Conservation (phyloP, 2,329 filamentous ascomycete genomes). For the Sclerotinia subarctica region DNA sequence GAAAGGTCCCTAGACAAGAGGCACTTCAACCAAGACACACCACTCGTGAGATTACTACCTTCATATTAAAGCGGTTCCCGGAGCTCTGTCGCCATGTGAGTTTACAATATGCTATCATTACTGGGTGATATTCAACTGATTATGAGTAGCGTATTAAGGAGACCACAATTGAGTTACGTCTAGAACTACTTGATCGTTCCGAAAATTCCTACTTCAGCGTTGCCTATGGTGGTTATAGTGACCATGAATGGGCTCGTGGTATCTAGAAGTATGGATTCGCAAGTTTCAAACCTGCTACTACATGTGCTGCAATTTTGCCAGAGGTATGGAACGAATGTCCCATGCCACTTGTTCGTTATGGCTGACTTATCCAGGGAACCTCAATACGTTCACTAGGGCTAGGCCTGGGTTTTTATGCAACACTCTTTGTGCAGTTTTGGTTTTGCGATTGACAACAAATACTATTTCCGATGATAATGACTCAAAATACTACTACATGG, state of each 20-base stretch:
- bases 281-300: background rate
- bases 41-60: background rate
- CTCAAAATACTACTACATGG: background rate
- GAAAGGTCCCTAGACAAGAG: slow-evolving; percentile 19
- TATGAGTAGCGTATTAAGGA: slow-evolving; percentile 15
- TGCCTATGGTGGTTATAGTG: slow-evolving; percentile 18
- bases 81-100: slow-evolving; percentile 13
- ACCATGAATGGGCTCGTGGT: slow-evolving; percentile 18
- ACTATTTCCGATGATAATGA: slow-evolving; percentile 10
- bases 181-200: slow-evolving; percentile 16
- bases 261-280: background rate
- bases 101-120: background rate
- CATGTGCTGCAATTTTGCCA: background rate
- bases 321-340: background rate
- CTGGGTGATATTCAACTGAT: background rate
- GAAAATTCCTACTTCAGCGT: slow-evolving; percentile 19
- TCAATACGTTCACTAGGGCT: background rate
- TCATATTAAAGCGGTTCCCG: slow-evolving; percentile 13
- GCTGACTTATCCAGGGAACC: background rate
- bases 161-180: slow-evolving; percentile 3
- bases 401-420: background rate
- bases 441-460: background rate
- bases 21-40: slow-evolving; percentile 2
- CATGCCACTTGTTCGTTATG: background rate
- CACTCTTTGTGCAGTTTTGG: slow-evolving; percentile 6